Percentiles rank a stretch among this genome's conserved stretches.
Conservation (phyloP, 2,329 filamentous ascomycete genomes). For the Alternaria brassicicola region DNA sequence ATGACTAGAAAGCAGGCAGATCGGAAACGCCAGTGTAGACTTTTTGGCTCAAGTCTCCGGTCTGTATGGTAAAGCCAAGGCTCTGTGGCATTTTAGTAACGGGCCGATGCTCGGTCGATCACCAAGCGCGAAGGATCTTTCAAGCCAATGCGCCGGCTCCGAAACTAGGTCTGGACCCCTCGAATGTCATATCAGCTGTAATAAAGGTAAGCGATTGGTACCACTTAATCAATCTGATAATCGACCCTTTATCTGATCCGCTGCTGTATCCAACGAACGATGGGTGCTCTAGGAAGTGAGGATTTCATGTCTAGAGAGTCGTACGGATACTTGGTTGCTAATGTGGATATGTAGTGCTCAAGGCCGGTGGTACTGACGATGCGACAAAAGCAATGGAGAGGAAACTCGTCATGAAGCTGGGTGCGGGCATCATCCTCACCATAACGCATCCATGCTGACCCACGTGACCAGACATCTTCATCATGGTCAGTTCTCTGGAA, state of each 20-base stretch:
- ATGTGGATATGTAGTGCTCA: background rate
- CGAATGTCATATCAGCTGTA: background rate
- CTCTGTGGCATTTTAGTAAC: background rate
- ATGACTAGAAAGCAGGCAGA: background rate
- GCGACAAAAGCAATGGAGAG: constrained; percentile 3
- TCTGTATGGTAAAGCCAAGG: background rate
- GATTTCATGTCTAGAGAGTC: background rate
- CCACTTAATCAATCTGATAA: background rate
- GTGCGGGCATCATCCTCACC: background rate
- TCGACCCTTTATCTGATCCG: constrained; percentile 3
- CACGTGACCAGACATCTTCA: background rate
- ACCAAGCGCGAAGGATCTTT: constrained; percentile 1
- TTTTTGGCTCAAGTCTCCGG: background rate
- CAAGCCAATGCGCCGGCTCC: background rate
- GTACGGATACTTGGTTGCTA: background rate
- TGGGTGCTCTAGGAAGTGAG: constrained; percentile 2
- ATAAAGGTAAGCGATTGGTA: background rate
- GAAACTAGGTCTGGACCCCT: background rate
- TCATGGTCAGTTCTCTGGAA: constrained; percentile 1
- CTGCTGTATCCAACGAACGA: background rate
- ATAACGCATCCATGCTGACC: background rate
- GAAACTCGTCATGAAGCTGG: constrained; percentile 11
- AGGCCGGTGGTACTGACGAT: background rate
- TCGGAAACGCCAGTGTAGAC: background rate
- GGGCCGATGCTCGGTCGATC: constrained; percentile 3